A percentile compares a stretch with the other conserved stretches of the same genome.
These are phyloP conservation scores for Russula sp. DNA, from an alignment of 768 basidiomycete genomes.

Conservation along the genomic window DNA sequence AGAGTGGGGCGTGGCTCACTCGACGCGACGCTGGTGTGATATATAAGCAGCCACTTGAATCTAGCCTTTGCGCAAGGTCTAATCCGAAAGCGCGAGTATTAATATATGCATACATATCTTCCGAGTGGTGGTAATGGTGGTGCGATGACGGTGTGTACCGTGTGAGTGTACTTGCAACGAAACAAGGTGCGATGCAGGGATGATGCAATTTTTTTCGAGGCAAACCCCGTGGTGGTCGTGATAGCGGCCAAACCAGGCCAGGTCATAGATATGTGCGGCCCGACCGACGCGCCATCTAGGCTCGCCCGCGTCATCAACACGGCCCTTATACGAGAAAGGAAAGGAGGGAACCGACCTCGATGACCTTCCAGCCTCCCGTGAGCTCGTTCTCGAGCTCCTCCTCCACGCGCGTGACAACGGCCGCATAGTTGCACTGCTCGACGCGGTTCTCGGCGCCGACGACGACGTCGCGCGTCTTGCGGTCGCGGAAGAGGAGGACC, in stretches of 20 bases:
- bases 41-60: neutral
- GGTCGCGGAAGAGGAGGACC: constrained; percentile 84
- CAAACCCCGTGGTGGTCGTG: neutral
- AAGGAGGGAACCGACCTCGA: constrained; percentile 60
- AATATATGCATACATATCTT: constrained; percentile 20
- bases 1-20: neutral
- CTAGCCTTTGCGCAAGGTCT: constrained; percentile 9
- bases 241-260: neutral
- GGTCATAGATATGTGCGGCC: constrained; percentile 43
- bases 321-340: neutral
- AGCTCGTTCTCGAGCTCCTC: constrained; percentile 87
- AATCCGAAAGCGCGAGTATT: constrained; percentile 7
- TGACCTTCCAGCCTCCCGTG: constrained; percentile 96
- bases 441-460: constrained; percentile 88
- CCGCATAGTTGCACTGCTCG: constrained; percentile 90
- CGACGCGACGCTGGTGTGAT: neutral
- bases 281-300: constrained; percentile 47
- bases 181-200: constrained; percentile 8
- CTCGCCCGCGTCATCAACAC: constrained; percentile 12
- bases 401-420: constrained; percentile 82
- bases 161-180: constrained; percentile 12
- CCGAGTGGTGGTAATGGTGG: constrained; percentile 16
- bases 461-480: constrained; percentile 77
- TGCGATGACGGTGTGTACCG: constrained; percentile 1
- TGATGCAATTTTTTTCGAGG: constrained; percentile 2